Evolutionary conservation across 192 early-diverging fungal genomes (phyloP).

Genomic region (Backusella parvicylindrica): DNA sequence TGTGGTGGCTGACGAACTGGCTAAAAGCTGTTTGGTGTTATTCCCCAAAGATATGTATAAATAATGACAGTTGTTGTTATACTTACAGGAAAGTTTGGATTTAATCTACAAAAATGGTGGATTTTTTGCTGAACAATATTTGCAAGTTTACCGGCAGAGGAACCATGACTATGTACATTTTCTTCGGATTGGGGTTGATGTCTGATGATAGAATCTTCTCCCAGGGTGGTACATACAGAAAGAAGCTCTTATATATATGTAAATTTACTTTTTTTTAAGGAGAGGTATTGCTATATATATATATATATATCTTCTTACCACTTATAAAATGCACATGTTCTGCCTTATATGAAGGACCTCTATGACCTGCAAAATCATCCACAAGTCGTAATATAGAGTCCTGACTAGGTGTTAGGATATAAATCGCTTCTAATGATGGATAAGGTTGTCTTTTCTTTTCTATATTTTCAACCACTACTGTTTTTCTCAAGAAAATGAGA

Average conservation of each 20-base stretch:
- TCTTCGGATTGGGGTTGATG: slow-evolving; percentile 76
- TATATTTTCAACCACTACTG: slow-evolving; percentile 63
- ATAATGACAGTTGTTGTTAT: too few species aligned
- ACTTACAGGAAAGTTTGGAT: slow-evolving; percentile 59
- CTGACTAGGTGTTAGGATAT: slow-evolving; percentile 53
- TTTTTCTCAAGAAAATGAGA: too few species aligned
- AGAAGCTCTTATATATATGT: slow-evolving; percentile 53
- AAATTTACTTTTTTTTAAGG: slow-evolving; percentile 1
- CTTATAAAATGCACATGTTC: slow-evolving; percentile 60
- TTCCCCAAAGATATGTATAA: too few species aligned
- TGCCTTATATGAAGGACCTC: slow-evolving; percentile 49
- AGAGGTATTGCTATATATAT: neutral
- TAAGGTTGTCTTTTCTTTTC: slow-evolving; percentile 58
- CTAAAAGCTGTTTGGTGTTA: slow-evolving; percentile 19
- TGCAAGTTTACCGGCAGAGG: slow-evolving; percentile 69
- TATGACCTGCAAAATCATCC: slow-evolving; percentile 47
- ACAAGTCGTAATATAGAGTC: slow-evolving; percentile 55
- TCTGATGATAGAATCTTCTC: slow-evolving; percentile 90
- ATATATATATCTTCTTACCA: neutral
- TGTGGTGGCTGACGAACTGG: slow-evolving; percentile 37
- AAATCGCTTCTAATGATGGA: slow-evolving; percentile 56
- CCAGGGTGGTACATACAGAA: slow-evolving; percentile 83
- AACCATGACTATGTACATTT: slow-evolving; percentile 25
- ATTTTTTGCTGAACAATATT: slow-evolving; percentile 78
- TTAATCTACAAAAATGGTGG: slow-evolving; percentile 67